Base-by-base conservation (phyloP, 2,329 filamentous ascomycete species). In the Exophiala sideris region DNA sequence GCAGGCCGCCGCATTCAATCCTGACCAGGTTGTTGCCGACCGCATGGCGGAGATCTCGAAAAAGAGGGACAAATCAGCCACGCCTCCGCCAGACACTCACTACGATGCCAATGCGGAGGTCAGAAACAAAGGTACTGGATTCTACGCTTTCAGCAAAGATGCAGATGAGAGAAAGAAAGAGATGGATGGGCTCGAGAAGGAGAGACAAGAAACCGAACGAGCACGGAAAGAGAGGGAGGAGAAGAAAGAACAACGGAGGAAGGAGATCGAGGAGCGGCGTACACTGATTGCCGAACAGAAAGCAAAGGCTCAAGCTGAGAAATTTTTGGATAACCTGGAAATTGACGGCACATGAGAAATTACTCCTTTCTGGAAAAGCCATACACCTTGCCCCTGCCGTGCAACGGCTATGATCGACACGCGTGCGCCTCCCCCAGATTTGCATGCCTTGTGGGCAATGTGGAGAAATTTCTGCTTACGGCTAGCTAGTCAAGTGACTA, bases 31-130 rank as follows among this genome's bases (percentile, higher is more conserved):
- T 0, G 73, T 80, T 5, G 73, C 79, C 4, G 79, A 81, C 51
- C 79, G 85, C 64, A 96, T 96, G 89, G 86, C 85, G 50, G 80
- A 84, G 52, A 74, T 96, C 29, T 91, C 91, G 2, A 77, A 80
- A 58, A 89, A 88, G 72, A 81, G 91, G 44, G 91, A 96, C 73
- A 80, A 85, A 52, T 87, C 84, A 63, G 78, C 85, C 48, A 96
- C 91, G 45, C 90, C 91, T 49, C 91, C 91, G 5, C 83, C 85
- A 6, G 82, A 86, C 63, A 78, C 79, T 65, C 92, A 97, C 72
- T 99, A 97, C 71, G 88, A 96, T 69, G 89, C 89, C 1, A 81
- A 82, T 57, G 80, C 80, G 57, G 94, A 99, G 78, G 84, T 96
- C 45, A 79, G 94, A 57, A 89, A 84, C 41, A 92, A 94, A 65